Percentiles rank a stretch among this genome's conserved stretches.
phyloP scores from a whole-genome alignment of 129 eudicot species.

The Flaveria linearis region DNA sequence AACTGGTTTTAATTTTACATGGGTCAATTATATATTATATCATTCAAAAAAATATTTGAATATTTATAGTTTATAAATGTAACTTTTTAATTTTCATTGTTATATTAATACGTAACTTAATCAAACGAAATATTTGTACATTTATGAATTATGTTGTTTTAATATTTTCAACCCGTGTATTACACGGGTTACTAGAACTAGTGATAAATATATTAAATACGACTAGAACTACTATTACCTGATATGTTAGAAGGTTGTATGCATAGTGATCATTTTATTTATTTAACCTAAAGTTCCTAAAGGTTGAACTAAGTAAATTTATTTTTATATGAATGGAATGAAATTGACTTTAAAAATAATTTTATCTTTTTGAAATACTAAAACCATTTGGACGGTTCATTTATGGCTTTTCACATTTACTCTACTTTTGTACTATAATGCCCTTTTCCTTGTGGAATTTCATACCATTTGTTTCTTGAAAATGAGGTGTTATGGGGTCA shows the following conservation, averaged over 20 bases:
- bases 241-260: not conserved
- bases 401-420: slow-evolving; percentile 36
- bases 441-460: slow-evolving; percentile 32
- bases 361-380: slow-evolving; percentile 13
- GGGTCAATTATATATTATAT: too few relatives aligned
- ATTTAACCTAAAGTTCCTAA: not conserved
- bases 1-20: too few relatives aligned
- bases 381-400: slow-evolving; percentile 10
- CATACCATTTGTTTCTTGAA: slow-evolving; percentile 22
- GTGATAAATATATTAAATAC: not conserved
- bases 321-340: slow-evolving; percentile 16
- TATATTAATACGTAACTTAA: too few relatives aligned
- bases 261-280: not conserved
- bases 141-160: too few relatives aligned
- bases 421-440: slow-evolving; percentile 24
- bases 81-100: too few relatives aligned
- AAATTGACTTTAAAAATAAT: not conserved
- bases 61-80: too few relatives aligned
- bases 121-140: too few relatives aligned
- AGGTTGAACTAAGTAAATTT: slow-evolving; percentile 1
- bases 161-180: too few relatives aligned
- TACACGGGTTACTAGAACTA: too few relatives aligned
- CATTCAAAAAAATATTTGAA: too few relatives aligned
- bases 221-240: not conserved
- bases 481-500: slow-evolving; percentile 19